Base-by-base conservation (phyloP, 2,329 filamentous ascomycete species). In the Penicillium sp. region DNA sequence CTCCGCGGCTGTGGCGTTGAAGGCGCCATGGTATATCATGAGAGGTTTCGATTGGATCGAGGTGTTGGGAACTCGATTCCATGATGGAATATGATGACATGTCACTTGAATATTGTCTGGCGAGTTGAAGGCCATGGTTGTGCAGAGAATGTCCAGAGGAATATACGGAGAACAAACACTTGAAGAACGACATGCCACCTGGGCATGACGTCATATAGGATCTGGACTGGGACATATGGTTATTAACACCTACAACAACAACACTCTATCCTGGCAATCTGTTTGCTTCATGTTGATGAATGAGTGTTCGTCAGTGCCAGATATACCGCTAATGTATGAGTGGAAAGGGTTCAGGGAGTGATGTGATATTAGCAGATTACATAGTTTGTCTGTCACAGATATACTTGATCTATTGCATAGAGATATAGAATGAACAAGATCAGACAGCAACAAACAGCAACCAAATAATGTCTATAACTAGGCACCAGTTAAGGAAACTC, bases 21-120 rank as follows among this genome's bases (percentile, higher is more conserved):
- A 85, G 28, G 73, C 78, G 11, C 68, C 70, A 60, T 82, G 81
- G 66, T 87, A 87, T 62, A 86, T 80, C 36, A 85, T 62, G 22
- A 87, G 73, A 0, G 83, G 82, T 51, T 80, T 81, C 44, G 75
- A 68, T 58, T 82, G 78, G 44, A 84, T 75, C 4, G 78, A 79
- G 31, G 81, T 84, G 63, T 87, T 87, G 16, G 84, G 83, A 28
- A 81, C 73, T 4, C 73, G 68, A 22, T 66, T 63, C 64, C 81
- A 76, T 10, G 76, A 68, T 4, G 81, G 77, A 48, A 87, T 86
- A 22, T 74, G 69, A 61, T 83, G 76, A 14, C 69, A 73, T 29
- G 78, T 78, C n/a, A 85, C 70, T 24, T 68, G 69, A 46, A 87
- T 73, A 3, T 76, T 67, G 26, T 71, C 66, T 13, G 80, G 66